Evolutionary conservation across 192 early-diverging fungal genomes (phyloP).

Genomic region (Coemansia erecta): DNA sequence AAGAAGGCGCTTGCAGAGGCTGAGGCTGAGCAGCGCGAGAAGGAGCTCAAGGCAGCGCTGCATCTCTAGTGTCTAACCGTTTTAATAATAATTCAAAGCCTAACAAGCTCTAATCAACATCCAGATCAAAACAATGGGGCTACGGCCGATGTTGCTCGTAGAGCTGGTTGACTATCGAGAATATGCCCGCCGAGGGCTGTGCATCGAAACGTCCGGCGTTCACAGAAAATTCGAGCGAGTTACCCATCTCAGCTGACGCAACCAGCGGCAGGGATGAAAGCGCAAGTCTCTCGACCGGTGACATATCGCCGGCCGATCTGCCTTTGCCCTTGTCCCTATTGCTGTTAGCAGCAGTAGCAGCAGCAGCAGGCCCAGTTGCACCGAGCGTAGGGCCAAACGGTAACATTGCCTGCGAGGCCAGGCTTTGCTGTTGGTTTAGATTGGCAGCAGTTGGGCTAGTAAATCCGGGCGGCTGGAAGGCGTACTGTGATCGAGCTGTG

Average conservation of each 20-base stretch:
- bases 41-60: conserved; percentile 49
- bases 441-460: conserved; percentile 6
- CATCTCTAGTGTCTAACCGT: background rate
- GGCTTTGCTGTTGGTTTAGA: conserved; percentile 9
- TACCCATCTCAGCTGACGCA: conserved; percentile 36
- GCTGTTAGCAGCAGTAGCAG: no score
- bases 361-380: background rate
- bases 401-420: conserved; percentile 43
- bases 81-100: no score
- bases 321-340: background rate
- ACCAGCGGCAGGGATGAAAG: conserved; percentile 42
- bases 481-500: conserved; percentile 34
- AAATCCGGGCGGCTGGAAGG: conserved; percentile 43
- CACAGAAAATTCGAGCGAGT: conserved; percentile 9
- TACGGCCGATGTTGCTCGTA: conserved; percentile 34
- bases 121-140: background rate
- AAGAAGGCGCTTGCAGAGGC: conserved; percentile 66
- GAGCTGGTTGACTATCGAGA: conserved; percentile 47
- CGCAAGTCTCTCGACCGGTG: conserved; percentile 23
- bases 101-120: no score
- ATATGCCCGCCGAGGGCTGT: conserved; percentile 16
- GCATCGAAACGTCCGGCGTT: conserved; percentile 6
- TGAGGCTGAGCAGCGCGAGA: conserved; percentile 62
- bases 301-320: conserved; percentile 10
- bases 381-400: conserved; percentile 46